Conservation (phyloP, 441 rosid genomes). For the Aleurites moluccanus region DNA sequence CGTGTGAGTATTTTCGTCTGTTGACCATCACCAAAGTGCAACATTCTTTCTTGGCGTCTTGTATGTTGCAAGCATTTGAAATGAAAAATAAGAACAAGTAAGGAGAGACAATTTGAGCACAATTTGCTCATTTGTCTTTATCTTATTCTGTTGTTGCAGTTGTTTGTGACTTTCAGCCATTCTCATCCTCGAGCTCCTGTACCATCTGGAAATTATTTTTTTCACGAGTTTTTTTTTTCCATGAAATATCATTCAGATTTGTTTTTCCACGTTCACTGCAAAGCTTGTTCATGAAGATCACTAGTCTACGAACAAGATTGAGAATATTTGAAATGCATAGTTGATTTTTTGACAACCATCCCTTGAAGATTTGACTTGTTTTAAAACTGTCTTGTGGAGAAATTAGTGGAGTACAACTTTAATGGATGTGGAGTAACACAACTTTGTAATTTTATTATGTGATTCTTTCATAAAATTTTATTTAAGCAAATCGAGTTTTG, state of each 20-base stretch:
- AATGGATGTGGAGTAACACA: not conserved
- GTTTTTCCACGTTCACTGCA: not conserved
- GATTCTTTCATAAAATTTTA: not conserved
- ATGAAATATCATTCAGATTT: constrained; percentile 8
- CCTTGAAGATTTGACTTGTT: not conserved
- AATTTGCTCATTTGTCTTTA: constrained; percentile 24
- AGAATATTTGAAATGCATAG: not conserved
- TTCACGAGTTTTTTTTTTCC: not conserved
- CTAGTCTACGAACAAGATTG: not conserved
- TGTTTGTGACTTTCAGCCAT: constrained; percentile 22
- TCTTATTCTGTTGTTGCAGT: constrained; percentile 14
- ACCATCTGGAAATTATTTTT: constrained; percentile 8
- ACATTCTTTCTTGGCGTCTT: constrained; percentile 21
- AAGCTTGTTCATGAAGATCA: constrained; percentile 3
- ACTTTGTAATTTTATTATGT: constrained; percentile 6
- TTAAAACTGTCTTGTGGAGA: not conserved
- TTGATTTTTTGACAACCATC: constrained; percentile 7
- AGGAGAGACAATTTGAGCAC: constrained; percentile 25
- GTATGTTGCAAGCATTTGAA: constrained; percentile 15
- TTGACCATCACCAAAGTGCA: constrained; percentile 23
- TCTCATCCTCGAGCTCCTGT: constrained; percentile 13
- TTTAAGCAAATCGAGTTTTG: too few relatives aligned
- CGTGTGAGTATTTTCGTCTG: constrained; percentile 31
- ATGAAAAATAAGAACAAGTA: constrained; percentile 12
- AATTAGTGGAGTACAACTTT: not conserved